A percentile compares a stretch with the other conserved stretches of the same genome.
Evolutionary conservation across 129 eudicot species (phyloP).

Genomic region (Helianthus annuus): DNA sequence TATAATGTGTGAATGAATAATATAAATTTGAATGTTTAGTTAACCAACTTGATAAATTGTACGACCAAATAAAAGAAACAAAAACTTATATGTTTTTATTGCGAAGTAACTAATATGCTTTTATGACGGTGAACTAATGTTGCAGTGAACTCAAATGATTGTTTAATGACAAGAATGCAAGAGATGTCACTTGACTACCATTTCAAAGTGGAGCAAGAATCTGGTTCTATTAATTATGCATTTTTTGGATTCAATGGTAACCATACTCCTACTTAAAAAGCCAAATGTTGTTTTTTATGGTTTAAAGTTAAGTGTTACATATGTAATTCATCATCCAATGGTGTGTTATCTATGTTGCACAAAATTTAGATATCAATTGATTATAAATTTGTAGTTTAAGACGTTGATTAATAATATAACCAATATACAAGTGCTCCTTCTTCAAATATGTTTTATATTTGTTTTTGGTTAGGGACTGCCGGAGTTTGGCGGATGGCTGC

Average conservation of each 20-base stretch:
- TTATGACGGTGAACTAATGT: not conserved
- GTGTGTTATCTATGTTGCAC: not conserved
- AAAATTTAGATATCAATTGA: too few species aligned
- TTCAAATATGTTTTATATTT: not conserved
- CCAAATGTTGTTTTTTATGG: not conserved
- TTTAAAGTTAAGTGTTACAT: too few species aligned
- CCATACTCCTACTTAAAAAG: not conserved
- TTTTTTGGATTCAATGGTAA: conserved; percentile 83
- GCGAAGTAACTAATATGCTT: not conserved
- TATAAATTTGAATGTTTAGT: not conserved
- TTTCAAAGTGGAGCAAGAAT: conserved; percentile 84
- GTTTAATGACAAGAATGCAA: conserved; percentile 90
- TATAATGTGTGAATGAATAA: too few species aligned
- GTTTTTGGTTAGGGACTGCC: not conserved
- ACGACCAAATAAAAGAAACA: too few species aligned
- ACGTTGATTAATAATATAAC: not conserved
- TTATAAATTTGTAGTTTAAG: not conserved
- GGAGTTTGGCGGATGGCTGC: conserved; percentile 23
- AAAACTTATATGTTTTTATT: too few species aligned
- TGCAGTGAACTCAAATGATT: conserved; percentile 78
- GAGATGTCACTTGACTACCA: conserved; percentile 87
- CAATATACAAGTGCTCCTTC: not conserved
- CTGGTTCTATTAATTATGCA: conserved; percentile 64
- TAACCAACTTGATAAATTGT: not conserved
- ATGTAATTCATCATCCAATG: too few species aligned